Conservation (phyloP, 148 eudicot genomes). For the Heliosperma pusillum region DNA sequence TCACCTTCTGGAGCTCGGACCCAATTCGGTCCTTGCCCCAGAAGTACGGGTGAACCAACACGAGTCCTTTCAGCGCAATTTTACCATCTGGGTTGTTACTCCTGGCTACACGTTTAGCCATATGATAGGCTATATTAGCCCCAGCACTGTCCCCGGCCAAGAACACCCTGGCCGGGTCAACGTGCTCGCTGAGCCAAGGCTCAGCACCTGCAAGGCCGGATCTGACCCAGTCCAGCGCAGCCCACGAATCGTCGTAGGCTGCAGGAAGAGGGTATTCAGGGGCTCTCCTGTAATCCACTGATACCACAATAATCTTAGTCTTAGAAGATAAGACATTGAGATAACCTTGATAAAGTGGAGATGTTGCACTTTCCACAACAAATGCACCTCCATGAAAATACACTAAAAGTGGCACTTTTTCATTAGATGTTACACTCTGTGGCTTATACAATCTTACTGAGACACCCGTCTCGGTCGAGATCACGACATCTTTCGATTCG, state of each 20-base stretch:
- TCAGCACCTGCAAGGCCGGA: constrained; percentile 10
- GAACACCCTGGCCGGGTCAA: constrained; percentile 29
- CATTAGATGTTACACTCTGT: neutral
- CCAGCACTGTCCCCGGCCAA: constrained; percentile 67
- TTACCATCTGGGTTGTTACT: neutral
- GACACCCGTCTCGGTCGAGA: constrained; percentile 23
- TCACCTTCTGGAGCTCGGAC: constrained; percentile 7
- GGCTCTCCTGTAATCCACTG: constrained; percentile 43
- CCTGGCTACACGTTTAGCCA: constrained; percentile 19
- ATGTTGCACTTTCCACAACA: constrained; percentile 24
- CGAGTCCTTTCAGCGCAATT: constrained; percentile 18
- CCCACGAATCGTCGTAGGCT: constrained; percentile 39
- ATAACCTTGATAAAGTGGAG: constrained; percentile 25
- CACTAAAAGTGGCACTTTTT: constrained; percentile 21
- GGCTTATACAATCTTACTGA: constrained; percentile 40
- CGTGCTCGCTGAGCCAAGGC: constrained; percentile 40
- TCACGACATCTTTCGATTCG: constrained; percentile 36
- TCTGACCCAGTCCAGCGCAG: constrained; percentile 31
- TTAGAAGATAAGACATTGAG: constrained; percentile 19
- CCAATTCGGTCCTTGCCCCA: constrained; percentile 27
- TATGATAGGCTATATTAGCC: constrained; percentile 33
- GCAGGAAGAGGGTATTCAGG: constrained; percentile 44
- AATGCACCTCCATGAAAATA: constrained; percentile 40
- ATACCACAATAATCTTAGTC: constrained; percentile 33
- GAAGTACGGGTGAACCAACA: constrained; percentile 26